These are phyloP conservation scores for Paraconiothyrium sp. DNA, from an alignment of 2,329 filamentous ascomycete species.

Conservation along the genomic window DNA sequence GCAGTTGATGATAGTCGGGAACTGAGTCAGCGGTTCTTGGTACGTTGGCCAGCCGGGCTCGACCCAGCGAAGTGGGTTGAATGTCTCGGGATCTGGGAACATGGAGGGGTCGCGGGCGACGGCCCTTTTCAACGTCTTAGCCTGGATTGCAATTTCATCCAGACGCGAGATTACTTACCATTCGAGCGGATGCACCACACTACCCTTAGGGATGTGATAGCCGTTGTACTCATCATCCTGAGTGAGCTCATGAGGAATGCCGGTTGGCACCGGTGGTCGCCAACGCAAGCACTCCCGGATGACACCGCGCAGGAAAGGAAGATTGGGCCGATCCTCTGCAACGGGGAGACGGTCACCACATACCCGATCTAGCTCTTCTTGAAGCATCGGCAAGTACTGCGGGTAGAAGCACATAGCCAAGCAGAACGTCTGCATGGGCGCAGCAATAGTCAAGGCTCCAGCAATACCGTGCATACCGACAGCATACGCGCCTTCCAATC, in stretches of 20 bases:
- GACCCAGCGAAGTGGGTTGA: slow-evolving; percentile 70
- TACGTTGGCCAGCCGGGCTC: slow-evolving; percentile 63
- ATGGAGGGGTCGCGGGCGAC: slow-evolving; percentile 62
- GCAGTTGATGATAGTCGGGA: slow-evolving; percentile 63
- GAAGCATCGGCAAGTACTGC: slow-evolving; percentile 52
- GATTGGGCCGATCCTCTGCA: slow-evolving; percentile 49
- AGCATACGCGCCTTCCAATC: slow-evolving; percentile 57
- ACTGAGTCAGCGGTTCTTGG: slow-evolving; percentile 60
- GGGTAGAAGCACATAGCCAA: slow-evolving; percentile 58
- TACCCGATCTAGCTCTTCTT: slow-evolving; percentile 53
- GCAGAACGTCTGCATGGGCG: slow-evolving; percentile 58
- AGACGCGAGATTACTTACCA: slow-evolving; percentile 43
- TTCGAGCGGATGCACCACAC: slow-evolving; percentile 55
- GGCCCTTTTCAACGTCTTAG: slow-evolving; percentile 49
- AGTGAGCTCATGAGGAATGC: slow-evolving; percentile 64
- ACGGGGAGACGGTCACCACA: slow-evolving; percentile 50
- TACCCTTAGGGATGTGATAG: slow-evolving; percentile 66
- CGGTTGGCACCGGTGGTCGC: slow-evolving; percentile 56
- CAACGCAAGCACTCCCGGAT: slow-evolving; percentile 55
- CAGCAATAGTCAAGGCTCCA: slow-evolving; percentile 57
- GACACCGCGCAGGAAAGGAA: slow-evolving; percentile 51
- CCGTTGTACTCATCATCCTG: slow-evolving; percentile 67
- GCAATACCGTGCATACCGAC: slow-evolving; percentile 60
- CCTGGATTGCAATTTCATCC: not conserved
- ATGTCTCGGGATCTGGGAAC: slow-evolving; percentile 74